phyloP scores from a whole-genome alignment of 495 filamentous ascomycete genomes.

The Saxophila tyrrhenica region DNA sequence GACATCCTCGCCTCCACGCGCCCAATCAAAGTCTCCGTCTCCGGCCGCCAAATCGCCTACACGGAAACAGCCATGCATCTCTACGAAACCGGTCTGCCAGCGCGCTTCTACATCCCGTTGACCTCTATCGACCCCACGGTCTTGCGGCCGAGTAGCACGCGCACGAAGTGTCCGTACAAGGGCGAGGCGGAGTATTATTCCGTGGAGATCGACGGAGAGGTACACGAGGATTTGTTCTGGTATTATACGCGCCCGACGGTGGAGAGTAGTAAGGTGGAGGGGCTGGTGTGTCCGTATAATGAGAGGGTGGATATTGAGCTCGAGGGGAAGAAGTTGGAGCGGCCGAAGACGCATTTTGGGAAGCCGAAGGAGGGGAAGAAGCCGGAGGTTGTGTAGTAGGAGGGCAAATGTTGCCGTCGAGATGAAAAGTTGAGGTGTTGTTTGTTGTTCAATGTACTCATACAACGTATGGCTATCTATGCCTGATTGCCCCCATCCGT shows the following conservation, averaged over 20 bases:
- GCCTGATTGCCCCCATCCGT: no score
- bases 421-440: neutral
- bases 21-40: conserved; percentile 37
- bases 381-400: conserved; percentile 1
- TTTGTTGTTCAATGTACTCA: neutral
- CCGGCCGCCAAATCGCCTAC: conserved; percentile 37
- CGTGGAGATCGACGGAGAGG: conserved; percentile 30
- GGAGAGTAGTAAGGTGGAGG: conserved; percentile 38
- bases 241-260: conserved; percentile 42
- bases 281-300: conserved; percentile 44
- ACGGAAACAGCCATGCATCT: conserved; percentile 32
- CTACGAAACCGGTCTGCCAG: conserved; percentile 40
- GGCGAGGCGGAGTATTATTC: conserved; percentile 45
- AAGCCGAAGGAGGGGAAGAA: conserved; percentile 10
- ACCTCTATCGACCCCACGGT: conserved; percentile 32
- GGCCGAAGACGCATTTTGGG: conserved; percentile 20
- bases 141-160: conserved; percentile 33
- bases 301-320: conserved; percentile 48
- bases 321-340: conserved; percentile 39
- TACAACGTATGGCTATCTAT: neutral
- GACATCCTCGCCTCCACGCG: conserved; percentile 42
- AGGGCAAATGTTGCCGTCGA: neutral
- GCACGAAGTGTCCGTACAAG: conserved; percentile 46
- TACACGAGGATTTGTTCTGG: conserved; percentile 41
- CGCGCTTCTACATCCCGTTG: conserved; percentile 42